Conservation (phyloP, 441 rosid species). For the Biscutella laevigata region DNA sequence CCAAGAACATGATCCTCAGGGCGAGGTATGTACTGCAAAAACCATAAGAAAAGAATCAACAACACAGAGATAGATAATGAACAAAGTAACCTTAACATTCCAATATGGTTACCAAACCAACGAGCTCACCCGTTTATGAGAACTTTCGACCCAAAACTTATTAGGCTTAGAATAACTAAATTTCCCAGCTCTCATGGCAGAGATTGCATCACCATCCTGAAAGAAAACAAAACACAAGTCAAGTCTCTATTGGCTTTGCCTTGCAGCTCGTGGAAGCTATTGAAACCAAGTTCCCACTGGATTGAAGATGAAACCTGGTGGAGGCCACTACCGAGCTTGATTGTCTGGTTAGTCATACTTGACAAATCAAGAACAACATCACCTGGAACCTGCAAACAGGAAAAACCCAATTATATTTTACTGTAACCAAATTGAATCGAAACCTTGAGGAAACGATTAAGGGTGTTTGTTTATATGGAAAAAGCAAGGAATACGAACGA, state of each 20-base stretch:
- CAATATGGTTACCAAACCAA: no score
- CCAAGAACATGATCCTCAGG: conserved; percentile 73
- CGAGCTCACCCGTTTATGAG: conserved; percentile 71
- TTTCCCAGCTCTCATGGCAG: conserved; percentile 65
- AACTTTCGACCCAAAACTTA: conserved; percentile 83
- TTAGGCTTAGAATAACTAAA: conserved; percentile 69
- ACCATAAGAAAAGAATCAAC: conserved; percentile 17
- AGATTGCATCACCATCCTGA: conserved; percentile 62
- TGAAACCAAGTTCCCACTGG: neutral
- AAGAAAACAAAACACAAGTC: neutral
- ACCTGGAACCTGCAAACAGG: conserved; percentile 56
- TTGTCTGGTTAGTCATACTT: conserved; percentile 52
- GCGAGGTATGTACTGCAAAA: conserved; percentile 60
- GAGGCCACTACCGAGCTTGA: conserved; percentile 81
- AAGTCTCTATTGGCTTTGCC: neutral
- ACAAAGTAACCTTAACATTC: no score
- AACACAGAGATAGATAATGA: neutral
- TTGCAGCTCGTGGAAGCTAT: no score
- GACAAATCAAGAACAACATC: conserved; percentile 73
- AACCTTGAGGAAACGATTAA: no score
- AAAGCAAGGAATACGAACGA: conserved; percentile 45
- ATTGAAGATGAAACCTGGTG: conserved; percentile 41
- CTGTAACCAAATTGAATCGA: neutral
- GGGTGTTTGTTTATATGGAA: no score
- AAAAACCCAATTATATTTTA: neutral